A percentile compares a stretch with the other conserved stretches of the same genome.
Evolutionary conservation across 805 yeast genomes (phyloP).

Genomic region (Metahyphopichia silvanorum): DNA sequence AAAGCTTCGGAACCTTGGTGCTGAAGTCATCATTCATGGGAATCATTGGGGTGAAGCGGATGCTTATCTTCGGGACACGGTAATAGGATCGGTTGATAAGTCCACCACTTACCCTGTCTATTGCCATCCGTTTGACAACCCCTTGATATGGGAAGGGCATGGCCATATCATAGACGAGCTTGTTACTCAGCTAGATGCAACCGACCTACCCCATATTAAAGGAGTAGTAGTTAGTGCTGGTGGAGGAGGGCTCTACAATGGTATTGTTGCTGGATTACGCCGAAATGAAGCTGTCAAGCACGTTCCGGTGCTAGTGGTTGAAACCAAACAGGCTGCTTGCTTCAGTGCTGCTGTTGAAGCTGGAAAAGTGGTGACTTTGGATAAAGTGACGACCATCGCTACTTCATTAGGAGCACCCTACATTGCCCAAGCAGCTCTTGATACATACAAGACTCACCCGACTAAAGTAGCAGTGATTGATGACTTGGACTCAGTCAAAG

Average conservation of each 20-base stretch:
- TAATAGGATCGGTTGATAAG: constrained; percentile 12
- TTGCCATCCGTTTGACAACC: constrained; percentile 32
- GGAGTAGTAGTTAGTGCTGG: constrained; percentile 31
- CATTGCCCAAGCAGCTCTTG: constrained; percentile 15
- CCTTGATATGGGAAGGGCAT: constrained; percentile 30
- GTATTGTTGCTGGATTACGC: constrained; percentile 22
- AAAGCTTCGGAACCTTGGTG: constrained; percentile 16
- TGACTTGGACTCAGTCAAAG: constrained; percentile 23
- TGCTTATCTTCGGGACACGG: constrained; percentile 11
- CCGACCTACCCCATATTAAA: constrained; percentile 15
- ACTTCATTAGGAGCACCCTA: constrained; percentile 28
- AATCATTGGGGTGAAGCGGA: constrained; percentile 34
- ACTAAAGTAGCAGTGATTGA: constrained; percentile 16
- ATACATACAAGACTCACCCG: constrained; percentile 11
- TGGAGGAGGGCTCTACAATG: constrained; percentile 34
- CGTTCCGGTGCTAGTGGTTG: constrained; percentile 25
- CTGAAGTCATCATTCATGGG: constrained; percentile 21
- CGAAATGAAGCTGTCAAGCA: constrained; percentile 9
- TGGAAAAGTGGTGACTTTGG: constrained; percentile 14
- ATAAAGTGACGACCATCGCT: constrained; percentile 19
- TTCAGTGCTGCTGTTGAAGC: constrained; percentile 17
- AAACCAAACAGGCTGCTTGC: constrained; percentile 23
- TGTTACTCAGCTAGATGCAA: constrained; percentile 12
- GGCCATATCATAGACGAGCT: constrained; percentile 21
- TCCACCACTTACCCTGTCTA: constrained; percentile 17